Base-by-base conservation (phyloP, 1,284 basidiomycete genomes). In the Ustilago cynodontis region DNA sequence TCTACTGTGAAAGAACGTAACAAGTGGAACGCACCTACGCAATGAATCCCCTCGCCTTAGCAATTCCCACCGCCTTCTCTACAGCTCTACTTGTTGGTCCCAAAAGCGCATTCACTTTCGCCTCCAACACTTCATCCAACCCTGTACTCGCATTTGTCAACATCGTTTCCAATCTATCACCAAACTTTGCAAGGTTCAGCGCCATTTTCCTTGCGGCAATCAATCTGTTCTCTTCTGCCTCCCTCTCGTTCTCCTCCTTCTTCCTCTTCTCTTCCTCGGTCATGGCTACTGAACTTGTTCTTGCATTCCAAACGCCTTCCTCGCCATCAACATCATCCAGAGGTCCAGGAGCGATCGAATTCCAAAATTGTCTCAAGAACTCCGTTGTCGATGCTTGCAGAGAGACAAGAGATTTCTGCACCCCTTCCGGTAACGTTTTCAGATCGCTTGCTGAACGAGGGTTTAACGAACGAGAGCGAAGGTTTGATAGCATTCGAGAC, bases 291-390 rank as follows among this genome's bases (percentile, higher is more conserved):
- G 47, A 14, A 18, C 29, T 50, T 10, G 26, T 22, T 1, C 41
- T 9, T 2, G 65, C 59, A 11, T n/a, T 26, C 55, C 65, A 68
- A 7, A 43, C 53, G 2, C 20, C 43, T 1, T 9, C 26, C 2
- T 18, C 29, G 3, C 41, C 54, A n/a, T 35, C 24, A 3, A 22
- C n/a, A 18, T 56, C 49, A 22, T 75, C 71, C 16, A 49, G 49
- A 2, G 67, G 45, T 2, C 59, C 35, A 1, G 95, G 95, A 64
- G 95, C 92, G 56, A 94, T 90, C 0, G 94, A 90, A 11, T 92
- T 89, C 95, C 95, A 99, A 84, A 95, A 98, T 84, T 98, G 96
- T 11, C 96, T 91, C 11, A 99, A 88, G 85, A 98, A 98, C 86
- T 99, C 96, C 78, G 94, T 95, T 2, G 95, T 92, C 1, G 95